Evolutionary conservation across 768 basidiomycete genomes (phyloP), one percentile per base, ranked within the genome.

Genomic region (Tubosaeta sp.): DNA sequence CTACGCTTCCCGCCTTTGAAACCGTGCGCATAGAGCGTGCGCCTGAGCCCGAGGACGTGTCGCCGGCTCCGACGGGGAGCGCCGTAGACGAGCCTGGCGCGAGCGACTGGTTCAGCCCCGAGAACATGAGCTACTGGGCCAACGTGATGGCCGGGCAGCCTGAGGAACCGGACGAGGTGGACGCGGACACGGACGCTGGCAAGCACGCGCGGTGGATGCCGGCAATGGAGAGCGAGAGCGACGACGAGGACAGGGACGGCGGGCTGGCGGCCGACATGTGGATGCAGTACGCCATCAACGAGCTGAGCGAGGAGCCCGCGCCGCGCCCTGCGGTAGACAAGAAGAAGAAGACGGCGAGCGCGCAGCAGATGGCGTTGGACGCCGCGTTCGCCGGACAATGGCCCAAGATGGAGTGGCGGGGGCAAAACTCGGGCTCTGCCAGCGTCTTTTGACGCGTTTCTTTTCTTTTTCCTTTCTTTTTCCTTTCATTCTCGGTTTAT

Each of bases 341-440:
- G 56, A 59, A 59, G 56, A 53, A 52, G 56, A 30, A 42, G 53
- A 48, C 49, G 29, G 41, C 47, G 2, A 9, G 27, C 27, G 27
- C 27, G 27, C 27, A 27, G 27, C 27, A n/a, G n/a, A n/a, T n/a
- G n/a, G n/a, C n/a, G n/a, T n/a, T 27, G 27, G 27, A 27, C 27
- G 63, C 66, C 52, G 59, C 57, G 50, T 12, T 59, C 31, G 41
- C 60, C 42, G 67, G 62, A 25, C 66, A 60, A 32, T 66, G 67
- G 67, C 68, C 66, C 46, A 70, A 67, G 61, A 64, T 70, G 68
- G 67, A 68, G 59, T 68, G 67, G 66, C 59, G 68, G 31, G 64
- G 67, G 3, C 64, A 68, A 47, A 69, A 40, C 48, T 64, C 68
- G 31, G 62, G 67, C 25, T 68, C 67, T 11, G 41, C 68, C 27